Base-by-base conservation (phyloP, 2,329 filamentous ascomycete genomes). In the Mycogone perniciosa region DNA sequence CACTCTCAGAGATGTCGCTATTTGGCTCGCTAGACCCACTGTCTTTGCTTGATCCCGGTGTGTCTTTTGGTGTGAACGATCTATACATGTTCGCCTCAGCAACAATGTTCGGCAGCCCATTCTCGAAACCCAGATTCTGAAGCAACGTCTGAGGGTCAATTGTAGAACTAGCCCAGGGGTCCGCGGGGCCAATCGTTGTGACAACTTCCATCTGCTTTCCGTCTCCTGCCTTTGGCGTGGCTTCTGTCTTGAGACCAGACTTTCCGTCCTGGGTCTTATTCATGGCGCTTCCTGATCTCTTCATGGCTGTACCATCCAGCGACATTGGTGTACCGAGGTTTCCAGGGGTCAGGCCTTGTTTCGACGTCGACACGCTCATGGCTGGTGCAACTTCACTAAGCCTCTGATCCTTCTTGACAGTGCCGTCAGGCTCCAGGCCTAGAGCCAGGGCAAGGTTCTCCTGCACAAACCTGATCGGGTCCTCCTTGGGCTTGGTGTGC, bases 11-110 rank as follows among this genome's bases (percentile, higher is more conserved):
- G 13, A 84, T 76, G 57, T 85, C 81, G 59, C 80, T 84, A 54
- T 76, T 83, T 7, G 79, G 77, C 58, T 84, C 81, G 38, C 81
- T 82, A 7, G 70, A 64, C 4, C 77, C 75, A 57, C 75, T 76
- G 51, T 84, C 80, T 62, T 83, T 82, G 64, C 73, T 79, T 2
- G 81, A 84, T 57, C 84, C 81, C 0, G 81, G 82, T 6, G 82
- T 85, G 60, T 84, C 80, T 53, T 82, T 81, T 0, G 81, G 80
- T 27, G 81, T 81, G 51, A 77, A 67, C 1, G 76, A 74, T 20
- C 76, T 74, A 58, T 80, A 82, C 7, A 77, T 67, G 48, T 66
- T 71, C 61, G 77, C 73, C 54, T 84, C 77, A 9, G 72, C 71
- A 49, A 81, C 75, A 2, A 76, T 70, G 13, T 74, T 79, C 50